These are phyloP conservation scores for Stagonosporopsis chrysanthemi DNA, from an alignment of 2,329 filamentous ascomycete genomes.

Conservation along the genomic window DNA sequence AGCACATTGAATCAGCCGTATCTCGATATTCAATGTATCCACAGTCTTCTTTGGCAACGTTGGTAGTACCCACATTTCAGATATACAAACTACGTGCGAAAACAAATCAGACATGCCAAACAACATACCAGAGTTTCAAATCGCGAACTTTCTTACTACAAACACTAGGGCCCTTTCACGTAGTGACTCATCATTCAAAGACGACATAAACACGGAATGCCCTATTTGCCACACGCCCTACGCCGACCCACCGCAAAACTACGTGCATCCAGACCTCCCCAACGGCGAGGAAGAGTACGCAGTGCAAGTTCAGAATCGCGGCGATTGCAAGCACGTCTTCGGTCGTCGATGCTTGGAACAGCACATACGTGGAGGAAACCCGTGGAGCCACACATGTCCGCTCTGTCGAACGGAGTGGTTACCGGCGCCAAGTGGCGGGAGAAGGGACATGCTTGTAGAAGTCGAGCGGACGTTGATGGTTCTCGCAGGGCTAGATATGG, in stretches of 20 bases:
- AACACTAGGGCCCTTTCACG: conserved; percentile 22
- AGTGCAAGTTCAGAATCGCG: conserved; percentile 21
- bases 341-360: conserved; percentile 30
- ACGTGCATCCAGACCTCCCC: conserved; percentile 29
- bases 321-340: conserved; percentile 28
- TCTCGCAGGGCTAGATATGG: conserved; percentile 16
- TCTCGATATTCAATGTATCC: no score
- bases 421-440: conserved; percentile 20
- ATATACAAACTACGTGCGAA: background rate
- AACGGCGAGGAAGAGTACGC: conserved; percentile 26
- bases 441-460: conserved; percentile 15
- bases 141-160: conserved; percentile 29
- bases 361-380: conserved; percentile 27
- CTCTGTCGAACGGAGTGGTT: conserved; percentile 32
- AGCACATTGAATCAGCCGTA: no score
- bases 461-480: conserved; percentile 18
- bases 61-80: background rate
- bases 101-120: conserved; percentile 20
- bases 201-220: conserved; percentile 13
- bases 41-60: background rate
- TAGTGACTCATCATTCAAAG: background rate
- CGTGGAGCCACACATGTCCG: conserved; percentile 35
- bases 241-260: conserved; percentile 21
- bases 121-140: conserved; percentile 21
- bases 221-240: conserved; percentile 28